Evolutionary conservation across 169 alveolate genomes (phyloP).

Genomic region (Plasmodium ovale): DNA sequence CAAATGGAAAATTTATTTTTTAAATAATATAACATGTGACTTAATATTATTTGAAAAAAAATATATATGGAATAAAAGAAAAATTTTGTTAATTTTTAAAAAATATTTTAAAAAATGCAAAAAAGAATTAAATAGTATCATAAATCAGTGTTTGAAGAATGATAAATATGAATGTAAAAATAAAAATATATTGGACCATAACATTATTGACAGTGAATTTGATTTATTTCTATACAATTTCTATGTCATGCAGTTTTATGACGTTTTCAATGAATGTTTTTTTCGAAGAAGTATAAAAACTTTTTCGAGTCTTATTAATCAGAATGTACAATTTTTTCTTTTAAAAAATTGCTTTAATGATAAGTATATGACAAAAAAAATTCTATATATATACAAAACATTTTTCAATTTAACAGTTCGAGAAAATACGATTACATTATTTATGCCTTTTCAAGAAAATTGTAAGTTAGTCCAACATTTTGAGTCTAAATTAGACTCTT

Average conservation of each 20-base stretch:
- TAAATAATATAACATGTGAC: neutral
- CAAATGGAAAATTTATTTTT: slow-evolving; percentile 15
- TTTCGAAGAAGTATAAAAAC: slow-evolving; percentile 12
- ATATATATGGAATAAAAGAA: slow-evolving; percentile 50
- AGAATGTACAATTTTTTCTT: slow-evolving; percentile 28
- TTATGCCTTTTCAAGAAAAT: slow-evolving; percentile 22
- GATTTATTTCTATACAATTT: neutral
- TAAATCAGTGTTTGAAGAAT: slow-evolving; percentile 7
- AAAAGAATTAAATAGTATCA: slow-evolving; percentile 9
- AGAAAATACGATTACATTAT: slow-evolving; percentile 37
- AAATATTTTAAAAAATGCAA: slow-evolving; percentile 10
- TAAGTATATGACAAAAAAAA: slow-evolving; percentile 23
- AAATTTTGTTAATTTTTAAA: slow-evolving; percentile 5
- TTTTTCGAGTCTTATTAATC: slow-evolving; percentile 13
- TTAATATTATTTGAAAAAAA: slow-evolving; percentile 30
- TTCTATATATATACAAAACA: slow-evolving; percentile 38
- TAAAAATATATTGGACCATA: neutral
- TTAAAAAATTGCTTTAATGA: slow-evolving; percentile 58
- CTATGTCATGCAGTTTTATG: slow-evolving; percentile 17
- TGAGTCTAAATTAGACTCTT: slow-evolving; percentile 5
- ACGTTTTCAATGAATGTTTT: slow-evolving; percentile 32
- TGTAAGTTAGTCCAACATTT: neutral
- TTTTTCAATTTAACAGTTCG: slow-evolving; percentile 34
- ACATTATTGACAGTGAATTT: neutral
- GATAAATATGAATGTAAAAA: slow-evolving; percentile 21